Conservation (phyloP, 257 asterid genomes). For the Solanum phureja region DNA sequence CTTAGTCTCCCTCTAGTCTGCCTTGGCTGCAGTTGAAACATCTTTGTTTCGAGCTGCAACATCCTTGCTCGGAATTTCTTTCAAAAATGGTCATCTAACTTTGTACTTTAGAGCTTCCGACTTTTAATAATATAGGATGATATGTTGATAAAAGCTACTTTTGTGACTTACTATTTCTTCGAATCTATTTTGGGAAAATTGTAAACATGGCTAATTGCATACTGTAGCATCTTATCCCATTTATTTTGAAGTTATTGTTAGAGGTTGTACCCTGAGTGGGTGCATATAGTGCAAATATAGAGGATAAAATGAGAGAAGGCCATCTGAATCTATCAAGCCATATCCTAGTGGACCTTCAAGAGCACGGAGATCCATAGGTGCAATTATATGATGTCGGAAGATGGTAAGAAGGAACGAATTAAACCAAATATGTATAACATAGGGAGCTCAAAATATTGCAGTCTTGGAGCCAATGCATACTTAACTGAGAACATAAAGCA, state of each 20-base stretch:
- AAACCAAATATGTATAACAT: not conserved
- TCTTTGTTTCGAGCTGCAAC: not conserved
- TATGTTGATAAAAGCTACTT: too few species aligned
- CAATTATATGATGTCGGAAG: not conserved
- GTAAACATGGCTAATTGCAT: not conserved
- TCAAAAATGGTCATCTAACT: not conserved
- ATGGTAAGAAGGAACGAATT: not conserved
- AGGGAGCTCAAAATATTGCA: not conserved
- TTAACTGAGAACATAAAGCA: not conserved
- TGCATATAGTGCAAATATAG: too few species aligned
- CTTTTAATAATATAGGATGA: too few species aligned
- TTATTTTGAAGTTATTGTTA: not conserved
- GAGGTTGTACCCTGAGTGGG: not conserved
- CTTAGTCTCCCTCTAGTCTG: slow-evolving; percentile 22
- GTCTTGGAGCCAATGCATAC: not conserved
- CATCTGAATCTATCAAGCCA: too few species aligned
- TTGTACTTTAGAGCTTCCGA: too few species aligned
- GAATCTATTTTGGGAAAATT: not conserved
- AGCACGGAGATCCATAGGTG: not conserved
- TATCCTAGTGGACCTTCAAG: not conserved
- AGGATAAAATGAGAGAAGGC: too few species aligned
- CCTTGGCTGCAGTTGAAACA: not conserved
- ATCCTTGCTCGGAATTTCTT: not conserved
- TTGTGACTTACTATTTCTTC: too few species aligned
- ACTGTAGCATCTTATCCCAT: not conserved